Evolutionary conservation across 2,329 filamentous ascomycete genomes (phyloP), one percentile per base, ranked within the genome.

Genomic region (Amylocarpus encephaloides): DNA sequence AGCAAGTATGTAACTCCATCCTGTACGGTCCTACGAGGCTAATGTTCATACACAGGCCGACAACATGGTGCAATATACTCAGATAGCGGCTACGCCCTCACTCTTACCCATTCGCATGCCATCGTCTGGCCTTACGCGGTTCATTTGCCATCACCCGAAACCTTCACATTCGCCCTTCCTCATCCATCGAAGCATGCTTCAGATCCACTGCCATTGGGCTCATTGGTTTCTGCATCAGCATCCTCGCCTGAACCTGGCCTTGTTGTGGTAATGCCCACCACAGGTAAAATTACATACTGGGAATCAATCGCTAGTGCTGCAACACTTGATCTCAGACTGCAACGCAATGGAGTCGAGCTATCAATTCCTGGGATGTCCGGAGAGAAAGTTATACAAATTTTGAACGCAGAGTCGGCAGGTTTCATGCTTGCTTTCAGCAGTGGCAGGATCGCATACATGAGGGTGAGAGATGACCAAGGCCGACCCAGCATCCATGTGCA

Each of bases 301-400:
- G 93, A 97, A 66, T 94, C 89, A 35, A 87, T 97, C 56, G 90
- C 92, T 49, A 90, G 83, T 67, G 90, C 89, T 9, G 87, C 90
- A 35, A 89, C 88, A 1, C 77, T 94, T 49, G 88, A 87, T 55
- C 80, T 94, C 36, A 62, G 86, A 57, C 86, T 94, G 65, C 86
- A 88, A 62, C 83, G 86, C 57, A 85, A 83, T 57, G 88, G 88
- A 13, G 80, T 95, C 13, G 88, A 94, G 62, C 82, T 87, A 41
- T 73, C 73, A 2, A 81, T 95, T 54, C 75, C 80, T 2, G 85
- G 86, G 54, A 77, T 96, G 69, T 81, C 85, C 0, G 85, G 88
- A 41, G 93, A 98, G 68, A 78, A 77, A 44, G 83, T 91, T 9
- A 80, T 81, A 5, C 82, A 89, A 50, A 77, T 98, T 40, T 78